phyloP scores from a whole-genome alignment of 2,329 filamentous ascomycete species.

The Dothistroma septosporum region DNA sequence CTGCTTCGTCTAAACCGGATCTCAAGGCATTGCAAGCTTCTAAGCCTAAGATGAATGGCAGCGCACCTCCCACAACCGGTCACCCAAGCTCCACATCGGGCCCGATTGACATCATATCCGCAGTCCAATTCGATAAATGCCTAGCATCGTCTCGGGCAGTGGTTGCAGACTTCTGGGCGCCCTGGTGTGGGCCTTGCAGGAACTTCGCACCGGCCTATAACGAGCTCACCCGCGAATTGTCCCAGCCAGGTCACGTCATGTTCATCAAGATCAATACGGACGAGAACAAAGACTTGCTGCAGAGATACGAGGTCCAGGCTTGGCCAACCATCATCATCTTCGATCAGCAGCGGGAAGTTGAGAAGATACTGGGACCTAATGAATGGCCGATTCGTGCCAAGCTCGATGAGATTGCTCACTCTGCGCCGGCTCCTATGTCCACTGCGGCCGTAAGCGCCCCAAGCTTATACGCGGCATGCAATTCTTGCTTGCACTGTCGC shows the following conservation, averaged over 20 bases:
- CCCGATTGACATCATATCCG: slow-evolving; percentile 16
- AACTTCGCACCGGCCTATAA: slow-evolving; percentile 22
- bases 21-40: slow-evolving; percentile 53
- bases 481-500: slow-evolving; percentile 71
- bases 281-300: slow-evolving; percentile 20
- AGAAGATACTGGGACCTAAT: slow-evolving; percentile 16
- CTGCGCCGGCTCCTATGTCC: slow-evolving; percentile 34
- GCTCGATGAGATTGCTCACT: slow-evolving; percentile 13
- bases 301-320: slow-evolving; percentile 16
- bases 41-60: slow-evolving; percentile 40
- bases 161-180: slow-evolving; percentile 19
- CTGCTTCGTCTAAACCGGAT: slow-evolving; percentile 54
- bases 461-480: slow-evolving; percentile 9
- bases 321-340: slow-evolving; percentile 22
- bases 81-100: slow-evolving; percentile 15
- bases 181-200: slow-evolving; percentile 20
- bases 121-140: slow-evolving; percentile 15
- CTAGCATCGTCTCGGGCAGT: slow-evolving; percentile 16
- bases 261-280: slow-evolving; percentile 23
- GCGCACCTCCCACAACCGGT: slow-evolving; percentile 5
- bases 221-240: slow-evolving; percentile 13
- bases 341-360: slow-evolving; percentile 13
- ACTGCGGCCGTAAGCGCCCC: slow-evolving; percentile 7
- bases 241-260: slow-evolving; percentile 15
- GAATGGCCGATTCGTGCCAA: slow-evolving; percentile 11